Conservation (phyloP, 495 filamentous ascomycete species). For the Hypoxylon intermedium region DNA sequence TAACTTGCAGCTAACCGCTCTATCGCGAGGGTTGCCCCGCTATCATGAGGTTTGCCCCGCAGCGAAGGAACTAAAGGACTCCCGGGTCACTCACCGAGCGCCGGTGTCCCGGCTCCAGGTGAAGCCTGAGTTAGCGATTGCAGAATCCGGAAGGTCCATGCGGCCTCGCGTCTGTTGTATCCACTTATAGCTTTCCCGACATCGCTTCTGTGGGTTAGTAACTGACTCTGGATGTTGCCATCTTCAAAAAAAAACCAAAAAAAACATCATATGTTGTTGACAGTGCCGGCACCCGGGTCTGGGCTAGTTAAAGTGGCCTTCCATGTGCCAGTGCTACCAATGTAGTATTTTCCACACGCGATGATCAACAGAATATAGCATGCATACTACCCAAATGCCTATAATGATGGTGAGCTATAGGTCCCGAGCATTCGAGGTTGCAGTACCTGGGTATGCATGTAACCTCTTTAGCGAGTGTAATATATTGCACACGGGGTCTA, state of each 20-base stretch:
- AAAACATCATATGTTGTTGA: slow-evolving; percentile 10
- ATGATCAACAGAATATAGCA: no score
- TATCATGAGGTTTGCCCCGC: no score
- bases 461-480: no score
- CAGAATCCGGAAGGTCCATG: slow-evolving; percentile 31
- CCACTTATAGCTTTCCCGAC: slow-evolving; percentile 25
- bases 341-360: no score
- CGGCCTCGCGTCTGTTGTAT: slow-evolving; percentile 11
- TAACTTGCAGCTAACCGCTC: slow-evolving; percentile 12
- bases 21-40: slow-evolving; percentile 43
- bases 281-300: neutral
- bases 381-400: no score
- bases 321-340: neutral
- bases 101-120: slow-evolving; percentile 20
- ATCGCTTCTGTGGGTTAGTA: slow-evolving; percentile 26
- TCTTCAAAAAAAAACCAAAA: no score
- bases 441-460: no score
- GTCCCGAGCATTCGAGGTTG: no score
- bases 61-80: no score
- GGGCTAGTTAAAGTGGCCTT: neutral
- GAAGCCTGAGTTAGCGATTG: slow-evolving; percentile 23
- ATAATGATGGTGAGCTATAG: no score
- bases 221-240: no score
- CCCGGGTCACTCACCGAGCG: slow-evolving; percentile 16
- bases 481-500: no score